phyloP scores from a whole-genome alignment of 75 land plant species.

The Selaginella moellendorffii region DNA sequence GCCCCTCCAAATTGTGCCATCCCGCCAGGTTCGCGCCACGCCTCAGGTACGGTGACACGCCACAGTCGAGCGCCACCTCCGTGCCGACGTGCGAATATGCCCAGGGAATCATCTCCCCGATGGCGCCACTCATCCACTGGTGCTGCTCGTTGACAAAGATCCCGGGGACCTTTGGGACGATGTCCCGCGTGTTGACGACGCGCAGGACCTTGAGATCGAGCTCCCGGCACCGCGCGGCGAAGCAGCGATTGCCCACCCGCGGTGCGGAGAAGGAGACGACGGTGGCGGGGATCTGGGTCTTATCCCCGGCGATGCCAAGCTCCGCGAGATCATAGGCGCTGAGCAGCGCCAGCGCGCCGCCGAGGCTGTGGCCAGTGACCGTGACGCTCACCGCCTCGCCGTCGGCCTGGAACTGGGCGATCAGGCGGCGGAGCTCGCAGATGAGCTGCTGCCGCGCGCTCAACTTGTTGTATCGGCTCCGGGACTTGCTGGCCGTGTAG shows the following conservation, averaged over 20 bases:
- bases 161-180: too few species aligned
- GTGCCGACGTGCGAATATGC: too few species aligned
- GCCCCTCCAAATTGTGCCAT: too few species aligned
- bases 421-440: conserved; percentile 33
- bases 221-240: conserved; percentile 14
- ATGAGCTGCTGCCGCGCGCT: conserved; percentile 39
- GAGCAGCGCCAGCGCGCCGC: conserved; percentile 47
- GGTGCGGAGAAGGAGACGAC: conserved; percentile 18
- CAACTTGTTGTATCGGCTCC: conserved; percentile 30
- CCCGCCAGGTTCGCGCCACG: too few species aligned
- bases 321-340: conserved; percentile 46
- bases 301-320: conserved; percentile 3
- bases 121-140: too few species aligned
- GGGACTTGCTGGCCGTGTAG: conserved; percentile 37
- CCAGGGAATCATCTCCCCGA: too few species aligned
- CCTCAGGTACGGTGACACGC: too few species aligned
- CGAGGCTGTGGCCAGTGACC: too few species aligned
- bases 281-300: not conserved
- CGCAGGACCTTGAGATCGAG: conserved; percentile 22
- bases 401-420: conserved; percentile 24
- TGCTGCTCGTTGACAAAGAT: too few species aligned
- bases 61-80: too few species aligned
- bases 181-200: too few species aligned
- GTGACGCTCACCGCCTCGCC: not conserved
- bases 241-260: not conserved